Conservation (phyloP, 2,329 filamentous ascomycete species). For the Chaetomium strumarium region DNA sequence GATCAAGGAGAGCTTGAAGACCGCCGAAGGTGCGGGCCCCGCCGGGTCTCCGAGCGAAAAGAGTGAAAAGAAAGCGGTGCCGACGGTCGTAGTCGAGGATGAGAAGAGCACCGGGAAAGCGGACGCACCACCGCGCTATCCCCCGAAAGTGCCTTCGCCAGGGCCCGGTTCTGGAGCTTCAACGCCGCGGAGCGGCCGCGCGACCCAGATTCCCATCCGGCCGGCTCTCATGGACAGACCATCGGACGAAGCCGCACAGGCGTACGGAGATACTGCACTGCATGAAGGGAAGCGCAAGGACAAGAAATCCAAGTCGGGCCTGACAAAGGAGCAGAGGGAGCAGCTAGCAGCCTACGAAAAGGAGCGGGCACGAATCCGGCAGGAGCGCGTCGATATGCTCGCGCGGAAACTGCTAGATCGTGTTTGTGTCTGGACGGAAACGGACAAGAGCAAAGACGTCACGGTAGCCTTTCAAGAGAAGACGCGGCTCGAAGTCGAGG, state of each 20-base stretch:
- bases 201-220: constrained; percentile 63
- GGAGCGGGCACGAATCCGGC: constrained; percentile 74
- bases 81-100: constrained; percentile 37
- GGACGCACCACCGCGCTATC: constrained; percentile 14
- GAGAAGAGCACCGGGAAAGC: constrained; percentile 24
- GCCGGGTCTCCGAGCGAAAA: constrained; percentile 23
- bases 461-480: constrained; percentile 90
- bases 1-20: constrained; percentile 49
- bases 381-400: constrained; percentile 80
- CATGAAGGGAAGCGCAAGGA: constrained; percentile 60
- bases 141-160: constrained; percentile 31
- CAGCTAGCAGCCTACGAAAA: constrained; percentile 82
- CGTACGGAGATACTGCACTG: constrained; percentile 52
- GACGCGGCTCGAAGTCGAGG: constrained; percentile 90
- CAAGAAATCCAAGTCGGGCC: constrained; percentile 74
- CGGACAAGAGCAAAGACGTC: constrained; percentile 79
- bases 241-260: constrained; percentile 69
- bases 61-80: constrained; percentile 27
- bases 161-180: constrained; percentile 34
- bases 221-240: constrained; percentile 79
- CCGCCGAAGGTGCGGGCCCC: constrained; percentile 28
- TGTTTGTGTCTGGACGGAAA: constrained; percentile 94
- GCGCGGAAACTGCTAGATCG: constrained; percentile 81
- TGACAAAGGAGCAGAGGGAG: constrained; percentile 89
- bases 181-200: constrained; percentile 33